These are phyloP conservation scores for Boletus subparvulus DNA, from an alignment of 768 basidiomycete species.

Conservation along the genomic window DNA sequence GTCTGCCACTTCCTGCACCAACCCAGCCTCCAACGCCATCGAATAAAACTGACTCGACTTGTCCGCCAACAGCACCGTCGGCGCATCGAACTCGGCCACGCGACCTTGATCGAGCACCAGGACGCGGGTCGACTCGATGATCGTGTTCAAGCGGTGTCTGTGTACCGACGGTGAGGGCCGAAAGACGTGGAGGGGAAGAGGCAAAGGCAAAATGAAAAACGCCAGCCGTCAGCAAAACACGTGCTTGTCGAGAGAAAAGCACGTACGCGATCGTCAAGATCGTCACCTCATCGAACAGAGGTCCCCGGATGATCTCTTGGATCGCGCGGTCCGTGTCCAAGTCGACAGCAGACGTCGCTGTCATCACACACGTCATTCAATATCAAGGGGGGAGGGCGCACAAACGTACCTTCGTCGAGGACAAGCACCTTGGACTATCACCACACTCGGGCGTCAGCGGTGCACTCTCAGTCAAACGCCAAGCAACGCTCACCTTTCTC, in stretches of 20 bases:
- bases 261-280: slow-evolving; percentile 85
- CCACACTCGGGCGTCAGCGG: slow-evolving; percentile 1
- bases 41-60: slow-evolving; percentile 57
- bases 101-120: slow-evolving; percentile 81
- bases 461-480: not conserved
- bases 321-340: slow-evolving; percentile 87
- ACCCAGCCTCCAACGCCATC: slow-evolving; percentile 64
- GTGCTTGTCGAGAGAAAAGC: not conserved
- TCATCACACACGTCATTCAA: not conserved
- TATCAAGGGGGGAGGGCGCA: not conserved
- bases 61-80: slow-evolving; percentile 60
- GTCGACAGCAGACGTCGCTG: slow-evolving; percentile 88
- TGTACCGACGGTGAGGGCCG: too few relatives aligned
- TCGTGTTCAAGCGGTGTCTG: slow-evolving; percentile 81
- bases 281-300: slow-evolving; percentile 73
- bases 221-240: not conserved
- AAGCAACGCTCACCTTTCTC: slow-evolving; percentile 51
- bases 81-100: slow-evolving; percentile 82
- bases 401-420: slow-evolving; percentile 76
- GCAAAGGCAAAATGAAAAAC: too few relatives aligned
- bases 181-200: not conserved
- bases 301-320: slow-evolving; percentile 82
- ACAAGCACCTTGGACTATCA: slow-evolving; percentile 79
- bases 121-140: slow-evolving; percentile 77
- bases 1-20: slow-evolving; percentile 21